Conservation (phyloP, 495 filamentous ascomycete genomes). For the Gamarada debralockiae region DNA sequence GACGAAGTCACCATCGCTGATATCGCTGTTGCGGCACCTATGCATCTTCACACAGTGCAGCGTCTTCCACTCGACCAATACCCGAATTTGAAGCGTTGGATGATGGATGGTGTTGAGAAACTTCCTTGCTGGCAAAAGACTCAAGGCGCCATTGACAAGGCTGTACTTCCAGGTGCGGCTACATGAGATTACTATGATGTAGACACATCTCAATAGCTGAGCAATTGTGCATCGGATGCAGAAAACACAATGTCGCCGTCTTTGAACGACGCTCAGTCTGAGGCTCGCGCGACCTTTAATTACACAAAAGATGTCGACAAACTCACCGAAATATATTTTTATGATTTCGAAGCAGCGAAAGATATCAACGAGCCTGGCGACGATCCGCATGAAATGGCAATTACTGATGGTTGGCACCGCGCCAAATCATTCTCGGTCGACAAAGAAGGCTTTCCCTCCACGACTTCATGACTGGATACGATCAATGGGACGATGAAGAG, state of each 20-base stretch:
- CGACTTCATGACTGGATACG: conserved; percentile 21
- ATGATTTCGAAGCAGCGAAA: conserved; percentile 24
- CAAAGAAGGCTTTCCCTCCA: conserved; percentile 30
- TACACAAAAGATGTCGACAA: conserved; percentile 27
- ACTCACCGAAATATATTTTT: conserved; percentile 32
- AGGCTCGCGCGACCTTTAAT: conserved; percentile 24
- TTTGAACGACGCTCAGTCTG: too few species aligned
- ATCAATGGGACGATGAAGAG: conserved; percentile 28
- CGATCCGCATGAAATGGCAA: conserved; percentile 23
- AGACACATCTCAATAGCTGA: conserved; percentile 4
- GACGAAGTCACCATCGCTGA: conserved; percentile 32
- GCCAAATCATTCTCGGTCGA: conserved; percentile 23
- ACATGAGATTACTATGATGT: not conserved
- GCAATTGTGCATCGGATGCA: not conserved
- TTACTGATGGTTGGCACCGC: conserved; percentile 27
- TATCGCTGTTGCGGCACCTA: conserved; percentile 30
- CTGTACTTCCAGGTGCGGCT: conserved; percentile 19
- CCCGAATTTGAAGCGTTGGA: conserved; percentile 30
- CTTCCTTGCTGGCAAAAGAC: conserved; percentile 33
- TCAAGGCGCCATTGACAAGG: conserved; percentile 30
- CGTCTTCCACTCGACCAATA: conserved; percentile 29
- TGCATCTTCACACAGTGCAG: conserved; percentile 27
- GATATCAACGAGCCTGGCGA: conserved; percentile 31
- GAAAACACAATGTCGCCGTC: too few species aligned
- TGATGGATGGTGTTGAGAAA: conserved; percentile 26